Evolutionary conservation across 345 rosid genomes (phyloP).

Genomic region (Eutrema japonicum): DNA sequence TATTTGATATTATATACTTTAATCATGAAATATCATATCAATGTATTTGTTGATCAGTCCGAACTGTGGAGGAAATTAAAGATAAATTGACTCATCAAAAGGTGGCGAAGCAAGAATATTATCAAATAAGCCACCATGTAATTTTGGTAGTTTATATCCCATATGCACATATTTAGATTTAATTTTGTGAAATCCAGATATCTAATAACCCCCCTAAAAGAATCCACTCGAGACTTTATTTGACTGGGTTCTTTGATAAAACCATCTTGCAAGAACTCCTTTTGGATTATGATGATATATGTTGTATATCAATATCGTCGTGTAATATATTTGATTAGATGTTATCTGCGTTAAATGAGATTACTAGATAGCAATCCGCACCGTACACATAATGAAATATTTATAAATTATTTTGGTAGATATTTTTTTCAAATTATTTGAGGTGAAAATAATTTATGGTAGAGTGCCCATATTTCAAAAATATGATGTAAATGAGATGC

Average conservation of each 20-base stretch:
- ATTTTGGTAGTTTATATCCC: constrained; percentile 15
- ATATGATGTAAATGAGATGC: too few relatives aligned
- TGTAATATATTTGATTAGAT: not conserved
- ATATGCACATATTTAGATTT: constrained; percentile 5
- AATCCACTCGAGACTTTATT: not conserved
- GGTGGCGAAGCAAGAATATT: constrained; percentile 22
- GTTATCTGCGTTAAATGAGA: too few relatives aligned
- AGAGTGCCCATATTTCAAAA: too few relatives aligned
- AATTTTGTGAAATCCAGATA: not conserved
- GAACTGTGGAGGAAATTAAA: constrained; percentile 25
- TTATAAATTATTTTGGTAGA: too few relatives aligned
- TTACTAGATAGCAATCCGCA: too few relatives aligned
- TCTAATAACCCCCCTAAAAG: not conserved
- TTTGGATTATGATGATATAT: not conserved
- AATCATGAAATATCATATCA: constrained; percentile 34
- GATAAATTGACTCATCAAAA: constrained; percentile 35
- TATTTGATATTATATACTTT: constrained; percentile 16
- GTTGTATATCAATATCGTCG: not conserved
- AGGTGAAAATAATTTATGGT: too few relatives aligned
- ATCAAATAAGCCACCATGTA: constrained; percentile 16
- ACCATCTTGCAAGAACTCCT: not conserved
- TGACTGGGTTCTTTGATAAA: not conserved
- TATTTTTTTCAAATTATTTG: too few relatives aligned
- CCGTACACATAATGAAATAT: too few relatives aligned
- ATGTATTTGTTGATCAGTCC: constrained; percentile 7